Percentiles rank a stretch among this genome's conserved stretches.
phyloP scores from a whole-genome alignment of 371 early-diverging fungal genomes.

The Mortierella sp. region DNA sequence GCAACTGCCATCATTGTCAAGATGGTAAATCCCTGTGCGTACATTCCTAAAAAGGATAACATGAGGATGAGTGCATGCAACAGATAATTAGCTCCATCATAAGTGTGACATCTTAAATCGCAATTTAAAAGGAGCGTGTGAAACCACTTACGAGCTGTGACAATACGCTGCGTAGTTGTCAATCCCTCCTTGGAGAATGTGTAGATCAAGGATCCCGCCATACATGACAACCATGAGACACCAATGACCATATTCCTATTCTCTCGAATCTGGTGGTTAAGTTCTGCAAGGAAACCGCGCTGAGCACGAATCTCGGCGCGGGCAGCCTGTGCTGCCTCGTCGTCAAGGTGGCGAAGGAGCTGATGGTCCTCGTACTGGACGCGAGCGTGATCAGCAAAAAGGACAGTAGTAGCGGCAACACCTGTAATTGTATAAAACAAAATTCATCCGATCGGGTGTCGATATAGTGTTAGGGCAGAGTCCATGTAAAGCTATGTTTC shows the following conservation, averaged over 20 bases:
- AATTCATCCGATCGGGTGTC: neutral
- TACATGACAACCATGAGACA: slow-evolving; percentile 76
- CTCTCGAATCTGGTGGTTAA: slow-evolving; percentile 56
- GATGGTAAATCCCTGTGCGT: slow-evolving; percentile 55
- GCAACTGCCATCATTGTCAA: slow-evolving; percentile 57
- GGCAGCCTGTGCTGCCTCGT: slow-evolving; percentile 44
- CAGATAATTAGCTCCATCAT: neutral
- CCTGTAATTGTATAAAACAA: slow-evolving; percentile 16
- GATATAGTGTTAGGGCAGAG: neutral
- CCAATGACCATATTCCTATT: slow-evolving; percentile 67
- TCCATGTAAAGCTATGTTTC: too few relatives aligned
- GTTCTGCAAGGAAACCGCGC: slow-evolving; percentile 47
- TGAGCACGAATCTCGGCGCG: slow-evolving; percentile 55
- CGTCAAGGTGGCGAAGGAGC: slow-evolving; percentile 50
- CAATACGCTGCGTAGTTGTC: slow-evolving; percentile 78
- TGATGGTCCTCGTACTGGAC: slow-evolving; percentile 55
- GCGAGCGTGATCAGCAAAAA: slow-evolving; percentile 53
- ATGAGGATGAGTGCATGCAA: neutral
- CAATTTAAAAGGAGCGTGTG: neutral
- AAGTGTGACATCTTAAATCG: too few relatives aligned
- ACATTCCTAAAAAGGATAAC: slow-evolving; percentile 34
- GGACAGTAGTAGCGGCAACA: slow-evolving; percentile 40
- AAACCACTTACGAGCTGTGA: slow-evolving; percentile 83
- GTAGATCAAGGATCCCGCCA: slow-evolving; percentile 73
- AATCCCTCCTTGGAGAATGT: slow-evolving; percentile 77